Conservation (phyloP, 2,329 filamentous ascomycete genomes). For the Teratosphaeria nubilosa region DNA sequence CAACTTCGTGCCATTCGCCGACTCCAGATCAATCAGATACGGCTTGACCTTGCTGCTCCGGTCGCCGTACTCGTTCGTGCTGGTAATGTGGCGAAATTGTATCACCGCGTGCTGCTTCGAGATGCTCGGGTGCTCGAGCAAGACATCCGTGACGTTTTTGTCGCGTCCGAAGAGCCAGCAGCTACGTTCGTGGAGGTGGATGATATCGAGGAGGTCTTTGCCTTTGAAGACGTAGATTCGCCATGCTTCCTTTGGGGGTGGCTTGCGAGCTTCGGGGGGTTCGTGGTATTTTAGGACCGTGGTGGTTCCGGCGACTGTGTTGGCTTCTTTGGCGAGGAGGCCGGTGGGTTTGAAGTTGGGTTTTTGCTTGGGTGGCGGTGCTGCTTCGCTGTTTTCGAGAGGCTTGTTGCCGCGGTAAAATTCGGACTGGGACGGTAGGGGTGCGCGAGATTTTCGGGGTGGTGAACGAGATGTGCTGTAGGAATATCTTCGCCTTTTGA, state of each 20-base stretch:
- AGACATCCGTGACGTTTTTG: constrained; percentile 66
- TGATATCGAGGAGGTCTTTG: constrained; percentile 66
- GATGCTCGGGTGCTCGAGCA: constrained; percentile 80
- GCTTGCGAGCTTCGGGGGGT: constrained; percentile 83
- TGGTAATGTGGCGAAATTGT: constrained; percentile 80
- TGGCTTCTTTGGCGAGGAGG: constrained; percentile 76
- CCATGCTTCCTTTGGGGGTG: constrained; percentile 68
- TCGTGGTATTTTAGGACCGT: constrained; percentile 94
- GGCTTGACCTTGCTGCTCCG: constrained; percentile 60
- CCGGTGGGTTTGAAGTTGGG: constrained; percentile 79
- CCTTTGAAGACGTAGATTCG: constrained; percentile 86
- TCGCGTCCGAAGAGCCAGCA: constrained; percentile 90
- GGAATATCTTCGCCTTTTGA: constrained; percentile 27
- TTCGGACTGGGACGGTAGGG: constrained; percentile 38
- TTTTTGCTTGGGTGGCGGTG: constrained; percentile 59
- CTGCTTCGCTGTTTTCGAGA: constrained; percentile 4
- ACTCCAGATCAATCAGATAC: constrained; percentile 89
- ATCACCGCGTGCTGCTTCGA: constrained; percentile 94
- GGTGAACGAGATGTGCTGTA: constrained; percentile 27
- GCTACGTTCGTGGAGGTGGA: constrained; percentile 64
- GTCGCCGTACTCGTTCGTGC: constrained; percentile 78
- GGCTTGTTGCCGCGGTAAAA: constrained; percentile 28
- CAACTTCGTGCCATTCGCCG: constrained; percentile 77
- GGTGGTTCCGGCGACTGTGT: constrained; percentile 63
- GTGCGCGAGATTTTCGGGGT: constrained; percentile 31